Evolutionary conservation across 495 filamentous ascomycete genomes (phyloP), one percentile per base, ranked within the genome.

Genomic region (Xanthoparmelia taractica): DNA sequence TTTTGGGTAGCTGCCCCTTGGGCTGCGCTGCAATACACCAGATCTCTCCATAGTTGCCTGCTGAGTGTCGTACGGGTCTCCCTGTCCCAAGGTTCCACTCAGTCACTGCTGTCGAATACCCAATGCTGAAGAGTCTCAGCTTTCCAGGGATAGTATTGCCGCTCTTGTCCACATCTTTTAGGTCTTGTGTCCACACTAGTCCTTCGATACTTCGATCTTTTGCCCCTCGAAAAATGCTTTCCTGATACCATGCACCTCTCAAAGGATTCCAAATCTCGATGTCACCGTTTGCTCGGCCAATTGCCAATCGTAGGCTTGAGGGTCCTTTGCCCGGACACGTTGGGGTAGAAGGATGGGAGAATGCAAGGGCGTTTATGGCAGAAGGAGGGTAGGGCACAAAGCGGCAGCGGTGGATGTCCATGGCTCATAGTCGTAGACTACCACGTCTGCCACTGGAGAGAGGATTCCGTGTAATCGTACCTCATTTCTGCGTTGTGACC

Each of bases 231-330:
- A 97, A 84, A 43, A 89, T 84, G 18, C 84, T 86, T 76, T 99
- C 94, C 68, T 97, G 94, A 68, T 89, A 81, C 94, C 94, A 99
- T 55, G 81, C 75, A 18, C 92, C 92, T 65, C 83, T 82, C 63
- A 88, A 74, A 10, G 95, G 94, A 73, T 96, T 96, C 95, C 95
- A 99, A 64, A 99, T 92, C 76, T 97, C 94, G 68, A 99, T 94
- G 70, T 96, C 90, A 69, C 94, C 94, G 73, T 97, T 97, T 52
- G 91, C 87, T 65, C 94, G 87, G 58, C 94, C 94, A 67, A 99
- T 82, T 17, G 94, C 95, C 25, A 97, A 83, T 65, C 92, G 84
- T 54, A 88, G 78, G 65, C 80, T 87, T 36, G 76, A 73, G 6
- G 84, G 79, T 61, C 80, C 78, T 62, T 77, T 79, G 59, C 77